phyloP scores from a whole-genome alignment of 257 asterid genomes.

The Gentiana straminea region DNA sequence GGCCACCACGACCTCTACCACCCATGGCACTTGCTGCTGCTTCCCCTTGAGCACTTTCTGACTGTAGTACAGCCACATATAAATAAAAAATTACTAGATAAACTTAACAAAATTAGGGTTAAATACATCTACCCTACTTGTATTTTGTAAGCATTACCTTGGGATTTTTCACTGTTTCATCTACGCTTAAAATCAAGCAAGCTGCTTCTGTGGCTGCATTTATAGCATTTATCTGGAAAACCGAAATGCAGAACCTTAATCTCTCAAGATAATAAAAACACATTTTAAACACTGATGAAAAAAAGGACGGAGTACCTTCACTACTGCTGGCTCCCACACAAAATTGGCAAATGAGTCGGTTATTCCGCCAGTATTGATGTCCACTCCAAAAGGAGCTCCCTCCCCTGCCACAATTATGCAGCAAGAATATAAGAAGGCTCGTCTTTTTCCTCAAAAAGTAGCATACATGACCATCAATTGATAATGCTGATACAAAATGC shows the following conservation, averaged over 20 bases:
- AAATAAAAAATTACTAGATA: not conserved
- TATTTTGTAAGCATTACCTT: constrained; percentile 35
- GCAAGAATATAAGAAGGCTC: not conserved
- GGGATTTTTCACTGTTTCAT: constrained; percentile 80
- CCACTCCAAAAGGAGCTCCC: constrained; percentile 54
- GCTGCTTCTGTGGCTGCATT: constrained; percentile 95
- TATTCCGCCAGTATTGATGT: constrained; percentile 47
- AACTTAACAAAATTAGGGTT: too few species aligned
- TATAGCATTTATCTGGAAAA: constrained; percentile 67
- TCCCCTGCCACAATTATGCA: constrained; percentile 25
- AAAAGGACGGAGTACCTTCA: constrained; percentile 39
- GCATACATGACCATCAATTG: not conserved
- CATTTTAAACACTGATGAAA: not conserved
- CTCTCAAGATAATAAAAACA: not conserved
- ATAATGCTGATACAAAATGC: too few species aligned
- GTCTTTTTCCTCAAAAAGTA: not conserved
- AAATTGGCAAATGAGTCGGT: constrained; percentile 70
- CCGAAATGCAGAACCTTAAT: not conserved
- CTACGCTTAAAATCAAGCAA: constrained; percentile 75
- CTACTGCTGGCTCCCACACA: constrained; percentile 88
- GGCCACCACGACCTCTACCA: constrained; percentile 82
- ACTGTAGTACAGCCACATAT: constrained; percentile 24
- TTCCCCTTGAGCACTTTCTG: constrained; percentile 99
- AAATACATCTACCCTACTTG: too few species aligned
- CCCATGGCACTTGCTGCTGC: constrained; percentile 87